phyloP scores from a whole-genome alignment of 805 yeast genomes.

The Pichia cabralensis region DNA sequence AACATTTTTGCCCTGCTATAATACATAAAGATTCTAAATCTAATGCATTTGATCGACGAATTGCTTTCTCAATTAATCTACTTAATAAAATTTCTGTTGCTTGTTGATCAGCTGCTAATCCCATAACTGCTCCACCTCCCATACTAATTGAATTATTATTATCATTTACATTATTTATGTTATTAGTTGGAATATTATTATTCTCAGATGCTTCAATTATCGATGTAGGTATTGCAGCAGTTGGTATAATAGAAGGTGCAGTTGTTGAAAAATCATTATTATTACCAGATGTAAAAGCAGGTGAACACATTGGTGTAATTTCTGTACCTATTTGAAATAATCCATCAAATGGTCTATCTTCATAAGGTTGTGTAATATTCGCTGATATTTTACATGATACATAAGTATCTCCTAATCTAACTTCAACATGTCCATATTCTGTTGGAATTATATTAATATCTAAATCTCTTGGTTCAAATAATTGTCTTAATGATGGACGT shows the following conservation, averaged over 20 bases:
- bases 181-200: not conserved
- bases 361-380: conserved; percentile 68
- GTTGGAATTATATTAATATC: conserved; percentile 39
- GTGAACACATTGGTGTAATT: conserved; percentile 81
- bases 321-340: conserved; percentile 76
- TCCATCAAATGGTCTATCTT: conserved; percentile 93
- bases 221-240: conserved; percentile 6
- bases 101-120: conserved; percentile 31
- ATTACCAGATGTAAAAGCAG: conserved; percentile 62
- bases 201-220: conserved; percentile 1
- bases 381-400: conserved; percentile 67
- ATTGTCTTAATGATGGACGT: conserved; percentile 9
- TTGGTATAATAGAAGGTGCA: conserved; percentile 8
- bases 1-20: conserved; percentile 81
- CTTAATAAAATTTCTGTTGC: conserved; percentile 75
- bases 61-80: conserved; percentile 82
- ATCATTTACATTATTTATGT: not conserved
- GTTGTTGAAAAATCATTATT: conserved; percentile 20
- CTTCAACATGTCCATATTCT: conserved; percentile 63
- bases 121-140: conserved; percentile 9
- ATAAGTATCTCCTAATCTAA: conserved; percentile 65
- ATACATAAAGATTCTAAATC: conserved; percentile 89
- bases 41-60: conserved; percentile 80
- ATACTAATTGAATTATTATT: conserved; percentile 1
- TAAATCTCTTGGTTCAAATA: conserved; percentile 8